Percentiles rank a stretch among this genome's conserved stretches.
Conservation (phyloP, 441 rosid genomes). For the Melastoma candidum region DNA sequence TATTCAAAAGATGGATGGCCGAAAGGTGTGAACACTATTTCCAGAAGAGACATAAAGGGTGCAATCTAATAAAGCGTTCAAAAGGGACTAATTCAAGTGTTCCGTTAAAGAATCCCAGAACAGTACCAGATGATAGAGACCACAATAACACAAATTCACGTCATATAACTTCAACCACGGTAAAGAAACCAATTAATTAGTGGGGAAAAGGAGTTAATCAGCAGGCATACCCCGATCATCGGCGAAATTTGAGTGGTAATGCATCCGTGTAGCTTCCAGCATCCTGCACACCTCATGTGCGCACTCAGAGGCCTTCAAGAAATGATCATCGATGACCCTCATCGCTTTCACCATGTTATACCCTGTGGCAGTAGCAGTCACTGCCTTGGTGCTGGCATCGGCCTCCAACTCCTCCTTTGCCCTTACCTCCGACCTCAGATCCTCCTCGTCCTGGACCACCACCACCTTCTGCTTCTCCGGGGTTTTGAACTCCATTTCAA, state of each 20-base stretch:
- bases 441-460: conserved; percentile 14
- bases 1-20: too few species aligned
- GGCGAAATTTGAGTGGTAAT: conserved; percentile 68
- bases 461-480: conserved; percentile 45
- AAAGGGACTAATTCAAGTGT: too few species aligned
- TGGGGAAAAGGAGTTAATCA: not conserved
- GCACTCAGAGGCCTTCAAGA: conserved; percentile 48
- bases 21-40: too few species aligned
- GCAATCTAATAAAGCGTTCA: too few species aligned
- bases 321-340: conserved; percentile 48
- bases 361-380: conserved; percentile 9
- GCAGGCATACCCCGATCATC: conserved; percentile 41
- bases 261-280: conserved; percentile 60
- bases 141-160: too few species aligned
- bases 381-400: conserved; percentile 28
- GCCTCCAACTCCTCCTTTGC: conserved; percentile 23
- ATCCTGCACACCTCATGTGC: conserved; percentile 56
- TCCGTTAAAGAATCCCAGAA: too few species aligned
- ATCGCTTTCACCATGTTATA: conserved; percentile 39
- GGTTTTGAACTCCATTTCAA: conserved; percentile 36
- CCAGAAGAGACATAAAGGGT: too few species aligned
- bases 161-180: too few species aligned
- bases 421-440: conserved; percentile 8
- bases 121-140: too few species aligned
- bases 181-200: not conserved